These are phyloP conservation scores for Crataegus laevigata DNA, from an alignment of 306 rosid genomes.

Conservation along the genomic window DNA sequence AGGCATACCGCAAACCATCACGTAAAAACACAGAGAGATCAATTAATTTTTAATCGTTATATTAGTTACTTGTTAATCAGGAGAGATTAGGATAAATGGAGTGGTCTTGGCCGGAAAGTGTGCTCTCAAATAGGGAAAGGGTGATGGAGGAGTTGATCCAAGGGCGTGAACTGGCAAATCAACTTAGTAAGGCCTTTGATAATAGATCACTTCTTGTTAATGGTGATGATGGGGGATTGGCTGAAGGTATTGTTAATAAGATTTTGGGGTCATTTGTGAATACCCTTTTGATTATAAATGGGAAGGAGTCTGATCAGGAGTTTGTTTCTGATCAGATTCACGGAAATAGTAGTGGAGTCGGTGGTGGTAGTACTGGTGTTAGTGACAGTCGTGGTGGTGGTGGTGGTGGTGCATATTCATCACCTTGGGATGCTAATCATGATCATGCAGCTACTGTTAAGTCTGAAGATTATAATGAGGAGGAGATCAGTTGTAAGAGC, in stretches of 20 bases:
- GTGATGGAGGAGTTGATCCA: constrained; percentile 28
- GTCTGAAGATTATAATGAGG: constrained; percentile 31
- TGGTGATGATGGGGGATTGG: neutral
- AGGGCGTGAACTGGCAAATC: constrained; percentile 29
- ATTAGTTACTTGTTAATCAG: neutral
- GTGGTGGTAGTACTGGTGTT: neutral
- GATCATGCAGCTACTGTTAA: neutral
- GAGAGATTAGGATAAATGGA: neutral
- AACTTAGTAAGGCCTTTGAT: constrained; percentile 23
- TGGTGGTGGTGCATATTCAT: neutral
- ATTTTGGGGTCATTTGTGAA: constrained; percentile 35
- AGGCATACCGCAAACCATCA: no score
- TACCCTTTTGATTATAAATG: constrained; percentile 26
- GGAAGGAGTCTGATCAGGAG: neutral
- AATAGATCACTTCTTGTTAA: neutral
- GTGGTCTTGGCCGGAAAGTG: constrained; percentile 2
- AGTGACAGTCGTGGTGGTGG: no score
- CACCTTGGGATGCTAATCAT: neutral
- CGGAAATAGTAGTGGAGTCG: neutral
- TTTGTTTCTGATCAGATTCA: constrained; percentile 1
- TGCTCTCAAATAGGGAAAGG: neutral
- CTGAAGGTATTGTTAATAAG: constrained; percentile 25
- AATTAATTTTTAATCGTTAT: no score
- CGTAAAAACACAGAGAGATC: neutral
- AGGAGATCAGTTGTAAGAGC: constrained; percentile 32